Evolutionary conservation across 2,329 filamentous ascomycete genomes (phyloP), one percentile per base, ranked within the genome.

Genomic region (Aspergillus felis): DNA sequence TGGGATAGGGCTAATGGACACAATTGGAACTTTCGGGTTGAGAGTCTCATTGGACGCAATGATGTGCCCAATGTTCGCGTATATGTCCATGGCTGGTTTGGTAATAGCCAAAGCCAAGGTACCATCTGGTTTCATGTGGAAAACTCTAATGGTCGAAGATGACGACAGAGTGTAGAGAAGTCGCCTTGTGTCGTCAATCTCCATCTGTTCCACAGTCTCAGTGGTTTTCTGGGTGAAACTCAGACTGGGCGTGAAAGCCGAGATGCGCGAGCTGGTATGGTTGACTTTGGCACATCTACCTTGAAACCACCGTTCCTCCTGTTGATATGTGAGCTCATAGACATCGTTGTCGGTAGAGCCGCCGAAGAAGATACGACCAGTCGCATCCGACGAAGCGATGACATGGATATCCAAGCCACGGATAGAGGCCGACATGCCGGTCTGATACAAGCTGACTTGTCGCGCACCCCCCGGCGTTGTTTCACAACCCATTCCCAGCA

Each of bases 301-400:
- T 54, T 90, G 88, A 71, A 99, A 99, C 94, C 94, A 99, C 66
- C 90, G 89, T 76, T 99, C 94, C 73, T 97, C 92, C 69, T 96
- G 92, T 75, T 97, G 93, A 72, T 99, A 99, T 65, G 89, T 92
- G 54, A 99, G 84, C 75, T 99, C 94, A 72, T 94, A 91, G 50
- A 99, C 86, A 66, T 97, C 92, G 62, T 91, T 91, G 63, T 93
- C 90, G 52, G 81, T 83, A 52, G 83, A 84, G 41, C 92, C 91
- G 46, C 89, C 87, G 69, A 97, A 96, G 79, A 99, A 99, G 63
- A 99, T 94, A 60, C 94, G 89, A 8, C 95, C 95, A 24, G 86
- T 89, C 22, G 87, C 86, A 2, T 79, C 76, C 0, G 92, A 94
- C 17, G 89, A 91, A 24, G 87, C 87, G 64, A 99, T 92, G 49